Evolutionary conservation across 768 basidiomycete genomes (phyloP), one percentile per base, ranked within the genome.

Genomic region (Termitomyces sp.): DNA sequence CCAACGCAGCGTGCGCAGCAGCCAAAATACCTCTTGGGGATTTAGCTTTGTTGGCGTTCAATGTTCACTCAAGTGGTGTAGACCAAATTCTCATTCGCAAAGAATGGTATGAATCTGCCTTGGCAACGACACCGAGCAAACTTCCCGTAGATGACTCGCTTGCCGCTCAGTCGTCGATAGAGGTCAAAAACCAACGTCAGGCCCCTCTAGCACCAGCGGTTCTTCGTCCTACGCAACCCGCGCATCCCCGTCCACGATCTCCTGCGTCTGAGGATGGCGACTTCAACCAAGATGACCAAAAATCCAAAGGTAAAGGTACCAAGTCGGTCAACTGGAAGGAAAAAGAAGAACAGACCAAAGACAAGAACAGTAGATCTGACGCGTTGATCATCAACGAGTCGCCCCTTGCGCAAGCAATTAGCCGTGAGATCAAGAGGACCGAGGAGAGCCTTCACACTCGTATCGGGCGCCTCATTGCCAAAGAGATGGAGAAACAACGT

Each of bases 401-500:
- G 12, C 70, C 76, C 47, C 71, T 91, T 43, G 80, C 82, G 22
- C 79, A 83, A 56, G 76, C 82, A 13, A 75, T 94, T 51, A 77
- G 83, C 44, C 84, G 87, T 67, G 92, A 94, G 72, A 92, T 93
- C 63, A 85, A 80, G 69, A 88, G 87, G 78, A 86, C 89, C 42
- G 92, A 95, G 71, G 90, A 91, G 67, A 91, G 74, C 63, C 71
- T 95, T 49, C 87, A 91, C 62, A 84, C 71, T 39, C 84, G 87
- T 47, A 86, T 95, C 58, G 87, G 87, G n/a, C 84, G 88, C 44
- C 74, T 93, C 52, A 86, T 95, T 62, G 81, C 82, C 37, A 91
- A 90, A 74, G 93, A 95, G 72, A 87, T 95, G 80, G 93, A 94
- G 67, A 93, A 88, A 72, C 91, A 94, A 71, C 86, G 93, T 93